A percentile compares a stretch with the other conserved stretches of the same genome.
Evolutionary conservation across 306 rosid genomes (phyloP).

Genomic region (Carpinus fangiana): DNA sequence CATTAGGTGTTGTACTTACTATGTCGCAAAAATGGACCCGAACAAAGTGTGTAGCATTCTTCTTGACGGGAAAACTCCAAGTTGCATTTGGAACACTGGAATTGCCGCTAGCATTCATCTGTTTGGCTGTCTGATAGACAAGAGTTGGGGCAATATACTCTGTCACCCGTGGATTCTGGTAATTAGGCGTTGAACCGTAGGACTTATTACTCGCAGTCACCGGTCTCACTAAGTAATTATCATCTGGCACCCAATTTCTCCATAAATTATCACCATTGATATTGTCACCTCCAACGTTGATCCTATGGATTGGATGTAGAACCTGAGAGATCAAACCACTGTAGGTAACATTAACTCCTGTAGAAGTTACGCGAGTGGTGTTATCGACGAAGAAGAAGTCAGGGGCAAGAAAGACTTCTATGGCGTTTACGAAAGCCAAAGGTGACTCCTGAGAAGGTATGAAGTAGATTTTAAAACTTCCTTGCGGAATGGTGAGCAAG

Average conservation of each 20-base stretch:
- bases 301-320: conserved; percentile 29
- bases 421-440: conserved; percentile 49
- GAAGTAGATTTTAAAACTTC: conserved; percentile 24
- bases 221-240: neutral
- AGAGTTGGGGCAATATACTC: neutral
- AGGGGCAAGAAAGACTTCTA: conserved; percentile 44
- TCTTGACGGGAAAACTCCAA: conserved; percentile 40
- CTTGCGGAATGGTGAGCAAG: neutral
- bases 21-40: conserved; percentile 45
- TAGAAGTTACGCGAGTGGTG: neutral
- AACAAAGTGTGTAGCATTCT: conserved; percentile 22
- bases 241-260: conserved; percentile 45
- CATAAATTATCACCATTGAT: neutral
- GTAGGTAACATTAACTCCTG: neutral
- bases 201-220: neutral
- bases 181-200: fast-evolving
- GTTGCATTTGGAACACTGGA: neutral
- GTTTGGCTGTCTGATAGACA: conserved; percentile 31
- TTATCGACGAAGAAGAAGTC: fast-evolving
- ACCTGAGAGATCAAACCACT: conserved; percentile 9
- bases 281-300: conserved; percentile 35
- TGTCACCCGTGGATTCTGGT: neutral
- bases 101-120: fast-evolving
- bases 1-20: fast-evolving
- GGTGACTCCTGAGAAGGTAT: conserved; percentile 12